A percentile compares a stretch with the other conserved stretches of the same genome.
Evolutionary conservation across 495 filamentous ascomycete genomes (phyloP).

Genomic region (Aspergillus saccharolyticus): DNA sequence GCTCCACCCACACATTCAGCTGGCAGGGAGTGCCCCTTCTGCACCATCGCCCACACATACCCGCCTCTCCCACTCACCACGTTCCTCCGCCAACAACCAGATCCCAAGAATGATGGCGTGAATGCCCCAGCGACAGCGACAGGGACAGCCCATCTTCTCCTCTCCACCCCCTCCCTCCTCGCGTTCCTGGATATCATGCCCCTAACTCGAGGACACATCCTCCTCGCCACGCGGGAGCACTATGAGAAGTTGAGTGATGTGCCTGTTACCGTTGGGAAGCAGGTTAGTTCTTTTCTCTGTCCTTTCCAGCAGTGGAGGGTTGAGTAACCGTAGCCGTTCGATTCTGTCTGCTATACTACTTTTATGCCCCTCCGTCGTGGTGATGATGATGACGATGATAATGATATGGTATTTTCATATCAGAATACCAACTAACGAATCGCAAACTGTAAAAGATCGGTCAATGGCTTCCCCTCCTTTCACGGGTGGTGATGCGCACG

Average conservation of each 20-base stretch:
- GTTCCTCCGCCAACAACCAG: constrained; percentile 12
- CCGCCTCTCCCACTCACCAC: constrained; percentile 36
- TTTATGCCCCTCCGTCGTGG: background rate
- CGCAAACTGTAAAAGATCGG: constrained; percentile 46
- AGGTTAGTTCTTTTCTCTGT: constrained; percentile 30
- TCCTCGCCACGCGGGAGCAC: constrained; percentile 69
- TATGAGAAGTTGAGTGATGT: constrained; percentile 66
- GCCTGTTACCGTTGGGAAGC: no score
- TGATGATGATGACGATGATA: no score
- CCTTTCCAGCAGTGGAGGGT: no score
- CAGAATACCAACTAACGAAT: constrained; percentile 1
- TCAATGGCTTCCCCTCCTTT: constrained; percentile 68
- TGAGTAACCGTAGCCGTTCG: no score
- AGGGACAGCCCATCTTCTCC: constrained; percentile 57
- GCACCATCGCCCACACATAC: constrained; percentile 38
- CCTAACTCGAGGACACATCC: constrained; percentile 69
- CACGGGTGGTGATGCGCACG: constrained; percentile 59
- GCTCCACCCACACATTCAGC: no score
- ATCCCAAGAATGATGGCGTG: constrained; percentile 15
- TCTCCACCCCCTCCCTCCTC: constrained; percentile 65
- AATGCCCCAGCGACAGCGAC: background rate
- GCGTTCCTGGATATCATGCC: constrained; percentile 93
- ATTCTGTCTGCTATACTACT: background rate
- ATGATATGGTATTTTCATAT: no score
- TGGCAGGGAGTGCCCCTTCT: constrained; percentile 46